These are phyloP conservation scores for Fusarium fujikuroi DNA, from an alignment of 2,329 filamentous ascomycete genomes.

Conservation along the genomic window DNA sequence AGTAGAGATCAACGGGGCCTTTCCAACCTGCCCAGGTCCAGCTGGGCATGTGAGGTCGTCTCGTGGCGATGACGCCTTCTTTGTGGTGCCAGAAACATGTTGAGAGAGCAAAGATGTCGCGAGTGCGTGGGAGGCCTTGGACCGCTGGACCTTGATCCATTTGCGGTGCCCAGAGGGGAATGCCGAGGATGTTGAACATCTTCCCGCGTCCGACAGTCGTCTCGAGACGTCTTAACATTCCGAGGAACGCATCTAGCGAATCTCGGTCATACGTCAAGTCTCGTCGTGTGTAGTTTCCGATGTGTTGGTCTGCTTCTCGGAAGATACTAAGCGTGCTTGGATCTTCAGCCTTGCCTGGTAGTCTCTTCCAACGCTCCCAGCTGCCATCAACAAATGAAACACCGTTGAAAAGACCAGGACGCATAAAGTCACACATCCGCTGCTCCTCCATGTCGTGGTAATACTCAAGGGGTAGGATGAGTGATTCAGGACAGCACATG, in stretches of 20 bases:
- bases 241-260: conserved; percentile 49
- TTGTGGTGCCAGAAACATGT: conserved; percentile 53
- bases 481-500: conserved; percentile 51
- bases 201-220: conserved; percentile 46
- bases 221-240: conserved; percentile 47
- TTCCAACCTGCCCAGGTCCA: conserved; percentile 53
- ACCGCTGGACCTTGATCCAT: conserved; percentile 15
- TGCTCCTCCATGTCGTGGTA: conserved; percentile 49
- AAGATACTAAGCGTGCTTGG: conserved; percentile 51
- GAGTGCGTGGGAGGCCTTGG: conserved; percentile 43
- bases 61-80: conserved; percentile 39
- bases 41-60: conserved; percentile 49
- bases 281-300: conserved; percentile 47
- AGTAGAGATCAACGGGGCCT: conserved; percentile 49
- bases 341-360: conserved; percentile 44
- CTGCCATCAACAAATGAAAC: conserved; percentile 50
- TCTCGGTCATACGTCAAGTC: conserved; percentile 47
- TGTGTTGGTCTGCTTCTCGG: conserved; percentile 49
- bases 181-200: conserved; percentile 47
- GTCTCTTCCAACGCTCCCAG: conserved; percentile 50
- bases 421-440: conserved; percentile 51
- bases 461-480: conserved; percentile 47
- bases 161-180: conserved; percentile 48
- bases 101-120: conserved; percentile 49
- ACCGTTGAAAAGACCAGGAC: conserved; percentile 50